Percentiles rank a stretch among this genome's conserved stretches.
phyloP scores from a whole-genome alignment of 2,329 filamentous ascomycete genomes.

The Podosphaera xanthii region DNA sequence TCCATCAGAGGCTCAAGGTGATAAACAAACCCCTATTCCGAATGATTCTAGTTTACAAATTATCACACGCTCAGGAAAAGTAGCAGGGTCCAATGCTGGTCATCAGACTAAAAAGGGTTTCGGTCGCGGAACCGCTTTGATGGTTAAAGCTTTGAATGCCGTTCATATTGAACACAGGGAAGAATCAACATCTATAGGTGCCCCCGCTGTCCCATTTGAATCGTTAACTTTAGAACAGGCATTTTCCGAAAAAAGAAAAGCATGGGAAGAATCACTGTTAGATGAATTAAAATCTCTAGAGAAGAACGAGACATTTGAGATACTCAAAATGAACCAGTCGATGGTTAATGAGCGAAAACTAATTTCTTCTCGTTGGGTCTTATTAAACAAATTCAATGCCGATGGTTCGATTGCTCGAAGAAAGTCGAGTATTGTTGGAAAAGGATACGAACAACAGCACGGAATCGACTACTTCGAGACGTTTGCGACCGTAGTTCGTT shows the following conservation, averaged over 20 bases:
- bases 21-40: no score
- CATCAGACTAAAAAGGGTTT: background rate
- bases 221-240: background rate
- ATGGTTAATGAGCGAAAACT: background rate
- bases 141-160: background rate
- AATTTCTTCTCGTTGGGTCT: background rate
- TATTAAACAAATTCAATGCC: background rate
- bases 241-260: no score
- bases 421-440: no score
- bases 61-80: no score
- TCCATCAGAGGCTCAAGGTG: no score
- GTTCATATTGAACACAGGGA: background rate
- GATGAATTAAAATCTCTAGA: background rate
- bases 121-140: background rate
- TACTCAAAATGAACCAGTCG: background rate
- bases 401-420: no score
- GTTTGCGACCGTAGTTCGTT: background rate
- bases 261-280: background rate
- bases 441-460: no score
- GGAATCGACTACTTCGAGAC: no score
- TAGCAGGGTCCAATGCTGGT: no score
- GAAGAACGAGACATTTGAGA: background rate
- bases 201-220: background rate
- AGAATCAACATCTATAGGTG: background rate
- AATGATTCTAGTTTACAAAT: no score